Conservation (phyloP, 768 basidiomycete species). For the Mycena filopes region DNA sequence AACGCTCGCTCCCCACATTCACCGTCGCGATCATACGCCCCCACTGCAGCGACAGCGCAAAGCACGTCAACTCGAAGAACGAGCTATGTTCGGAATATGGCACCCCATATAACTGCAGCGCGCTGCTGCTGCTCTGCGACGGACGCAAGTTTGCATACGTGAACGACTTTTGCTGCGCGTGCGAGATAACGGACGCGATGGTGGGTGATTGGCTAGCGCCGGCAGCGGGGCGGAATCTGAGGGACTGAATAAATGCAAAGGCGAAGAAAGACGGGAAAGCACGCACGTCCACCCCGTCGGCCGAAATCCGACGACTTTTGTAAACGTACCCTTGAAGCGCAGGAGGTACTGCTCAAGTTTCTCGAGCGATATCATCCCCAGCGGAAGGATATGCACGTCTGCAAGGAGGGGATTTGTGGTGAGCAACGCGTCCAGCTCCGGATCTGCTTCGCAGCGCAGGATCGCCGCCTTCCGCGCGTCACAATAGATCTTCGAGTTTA, state of each 20-base stretch:
- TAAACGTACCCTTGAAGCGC: constrained; percentile 77
- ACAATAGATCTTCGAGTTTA: constrained; percentile 88
- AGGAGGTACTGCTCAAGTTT: constrained; percentile 80
- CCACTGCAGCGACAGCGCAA: constrained; percentile 90
- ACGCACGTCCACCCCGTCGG: constrained; percentile 98
- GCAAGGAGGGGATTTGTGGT: constrained; percentile 81
- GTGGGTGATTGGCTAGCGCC: constrained; percentile 72
- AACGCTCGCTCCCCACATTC: constrained; percentile 79
- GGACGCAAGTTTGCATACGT: constrained; percentile 74
- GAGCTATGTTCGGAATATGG: constrained; percentile 97
- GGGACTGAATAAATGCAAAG: neutral
- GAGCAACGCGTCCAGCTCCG: constrained; percentile 81
- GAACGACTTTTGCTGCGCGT: constrained; percentile 74
- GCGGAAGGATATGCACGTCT: constrained; percentile 86
- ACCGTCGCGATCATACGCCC: constrained; percentile 95
- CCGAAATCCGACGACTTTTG: constrained; percentile 81
- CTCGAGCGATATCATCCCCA: constrained; percentile 80
- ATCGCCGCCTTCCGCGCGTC: constrained; percentile 86
- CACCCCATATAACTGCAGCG: constrained; percentile 81
- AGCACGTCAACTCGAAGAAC: constrained; percentile 95
- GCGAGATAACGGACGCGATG: constrained; percentile 74
- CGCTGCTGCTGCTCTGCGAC: constrained; percentile 75
- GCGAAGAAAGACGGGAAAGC: neutral
- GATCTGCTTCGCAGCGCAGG: constrained; percentile 85
- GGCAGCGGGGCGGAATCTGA: constrained; percentile 73